Conservation (phyloP, 2,329 filamentous ascomycete genomes). For the Grosmannia huntii region DNA sequence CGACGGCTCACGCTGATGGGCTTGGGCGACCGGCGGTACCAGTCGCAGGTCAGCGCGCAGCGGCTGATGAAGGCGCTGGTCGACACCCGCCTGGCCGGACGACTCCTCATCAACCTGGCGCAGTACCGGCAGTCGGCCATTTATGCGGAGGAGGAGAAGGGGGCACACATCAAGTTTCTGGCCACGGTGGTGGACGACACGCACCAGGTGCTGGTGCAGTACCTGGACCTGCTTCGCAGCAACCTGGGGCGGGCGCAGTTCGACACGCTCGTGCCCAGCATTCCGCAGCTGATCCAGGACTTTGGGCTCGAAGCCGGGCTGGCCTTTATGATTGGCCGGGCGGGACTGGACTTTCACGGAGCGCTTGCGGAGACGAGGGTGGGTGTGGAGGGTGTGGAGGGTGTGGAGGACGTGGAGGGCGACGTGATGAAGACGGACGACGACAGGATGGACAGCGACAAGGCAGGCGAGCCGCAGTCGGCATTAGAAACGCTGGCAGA, state of each 20-base stretch:
- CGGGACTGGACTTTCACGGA: conserved; percentile 49
- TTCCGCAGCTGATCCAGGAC: conserved; percentile 59
- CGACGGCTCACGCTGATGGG: conserved; percentile 69
- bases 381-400: no score
- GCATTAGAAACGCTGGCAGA: no score
- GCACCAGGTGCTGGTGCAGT: conserved; percentile 73
- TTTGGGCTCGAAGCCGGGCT: conserved; percentile 70
- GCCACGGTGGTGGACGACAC: conserved; percentile 84
- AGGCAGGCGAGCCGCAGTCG: conserved; percentile 9
- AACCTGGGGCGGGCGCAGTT: conserved; percentile 68
- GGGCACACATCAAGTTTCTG: conserved; percentile 77
- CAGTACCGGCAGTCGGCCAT: conserved; percentile 84
- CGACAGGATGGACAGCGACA: background rate
- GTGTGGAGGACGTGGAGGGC: background rate
- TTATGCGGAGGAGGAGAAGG: conserved; percentile 56
- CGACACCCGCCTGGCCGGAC: conserved; percentile 64
- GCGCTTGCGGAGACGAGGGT: conserved; percentile 23
- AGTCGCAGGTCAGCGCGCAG: conserved; percentile 56
- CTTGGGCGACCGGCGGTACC: conserved; percentile 59
- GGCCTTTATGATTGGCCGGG: conserved; percentile 73
- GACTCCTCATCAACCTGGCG: conserved; percentile 78
- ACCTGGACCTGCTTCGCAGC: conserved; percentile 74
- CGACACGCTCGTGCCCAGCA: conserved; percentile 61
- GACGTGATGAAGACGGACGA: background rate
- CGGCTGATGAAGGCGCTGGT: conserved; percentile 69